Evolutionary conservation across 768 basidiomycete species (phyloP).

Genomic region (Auriscalpium vulgare): DNA sequence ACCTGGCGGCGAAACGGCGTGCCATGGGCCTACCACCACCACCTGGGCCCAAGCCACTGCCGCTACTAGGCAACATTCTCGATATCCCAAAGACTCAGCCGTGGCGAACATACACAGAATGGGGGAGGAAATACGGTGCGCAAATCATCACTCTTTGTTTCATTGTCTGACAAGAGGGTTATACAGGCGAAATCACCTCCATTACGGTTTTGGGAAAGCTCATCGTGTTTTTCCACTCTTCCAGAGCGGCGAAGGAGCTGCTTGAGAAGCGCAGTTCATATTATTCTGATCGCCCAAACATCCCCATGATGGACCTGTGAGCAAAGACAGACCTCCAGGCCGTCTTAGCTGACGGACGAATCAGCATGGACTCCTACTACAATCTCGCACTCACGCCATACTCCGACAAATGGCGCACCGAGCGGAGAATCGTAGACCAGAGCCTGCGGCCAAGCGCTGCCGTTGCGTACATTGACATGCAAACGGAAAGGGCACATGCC

Average conservation of each 20-base stretch:
- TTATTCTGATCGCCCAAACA: background rate
- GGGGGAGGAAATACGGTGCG: background rate
- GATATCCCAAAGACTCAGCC: background rate
- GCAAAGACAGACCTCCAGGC: background rate
- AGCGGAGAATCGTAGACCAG: background rate
- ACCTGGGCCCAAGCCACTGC: background rate
- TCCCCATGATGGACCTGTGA: background rate
- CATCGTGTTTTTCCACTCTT: background rate
- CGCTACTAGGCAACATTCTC: background rate
- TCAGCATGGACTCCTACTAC: background rate
- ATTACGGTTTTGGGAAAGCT: background rate
- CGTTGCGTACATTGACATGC: background rate
- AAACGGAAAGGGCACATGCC: background rate
- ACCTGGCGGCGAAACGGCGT: no score
- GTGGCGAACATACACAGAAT: background rate
- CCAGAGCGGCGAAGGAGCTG: background rate
- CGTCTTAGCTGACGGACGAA: background rate
- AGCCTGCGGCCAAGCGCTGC: background rate
- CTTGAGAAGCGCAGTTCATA: background rate
- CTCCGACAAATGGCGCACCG: background rate
- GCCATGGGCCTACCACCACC: background rate
- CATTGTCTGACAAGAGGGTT: background rate
- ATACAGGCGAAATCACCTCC: background rate
- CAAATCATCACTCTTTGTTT: background rate
- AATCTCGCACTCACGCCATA: background rate